Evolutionary conservation across 345 rosid species (phyloP).

Genomic region (Eucalyptus regnans): DNA sequence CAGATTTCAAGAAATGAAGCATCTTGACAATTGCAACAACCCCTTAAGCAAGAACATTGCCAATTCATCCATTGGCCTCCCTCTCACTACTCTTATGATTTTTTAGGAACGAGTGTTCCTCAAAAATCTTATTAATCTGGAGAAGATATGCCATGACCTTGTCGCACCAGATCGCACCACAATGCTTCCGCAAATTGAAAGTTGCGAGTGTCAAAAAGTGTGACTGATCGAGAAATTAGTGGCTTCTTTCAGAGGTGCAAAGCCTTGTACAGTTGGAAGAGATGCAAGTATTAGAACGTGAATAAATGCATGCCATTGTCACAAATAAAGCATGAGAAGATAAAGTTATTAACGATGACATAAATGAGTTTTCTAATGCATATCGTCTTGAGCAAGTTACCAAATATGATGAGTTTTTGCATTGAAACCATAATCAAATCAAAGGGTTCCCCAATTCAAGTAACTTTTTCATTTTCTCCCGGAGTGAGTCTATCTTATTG

Average conservation of each 20-base stretch:
- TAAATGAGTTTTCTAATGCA: neutral
- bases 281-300: neutral
- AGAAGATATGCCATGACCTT: neutral
- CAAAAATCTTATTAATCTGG: neutral
- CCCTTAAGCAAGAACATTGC: neutral
- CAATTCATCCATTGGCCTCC: neutral
- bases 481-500: neutral
- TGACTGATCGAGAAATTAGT: rapidly evolving
- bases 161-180: rapidly evolving
- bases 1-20: neutral
- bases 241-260: neutral
- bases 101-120: neutral
- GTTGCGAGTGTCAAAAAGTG: neutral
- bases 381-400: neutral
- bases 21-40: neutral
- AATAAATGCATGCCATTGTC: neutral
- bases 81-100: neutral
- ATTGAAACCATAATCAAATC: neutral
- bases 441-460: neutral
- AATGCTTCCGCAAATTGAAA: neutral
- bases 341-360: neutral
- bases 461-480: neutral
- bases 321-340: neutral
- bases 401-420: neutral
- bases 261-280: neutral